phyloP scores from a whole-genome alignment of 768 basidiomycete species.

The Boletus patriciae region DNA sequence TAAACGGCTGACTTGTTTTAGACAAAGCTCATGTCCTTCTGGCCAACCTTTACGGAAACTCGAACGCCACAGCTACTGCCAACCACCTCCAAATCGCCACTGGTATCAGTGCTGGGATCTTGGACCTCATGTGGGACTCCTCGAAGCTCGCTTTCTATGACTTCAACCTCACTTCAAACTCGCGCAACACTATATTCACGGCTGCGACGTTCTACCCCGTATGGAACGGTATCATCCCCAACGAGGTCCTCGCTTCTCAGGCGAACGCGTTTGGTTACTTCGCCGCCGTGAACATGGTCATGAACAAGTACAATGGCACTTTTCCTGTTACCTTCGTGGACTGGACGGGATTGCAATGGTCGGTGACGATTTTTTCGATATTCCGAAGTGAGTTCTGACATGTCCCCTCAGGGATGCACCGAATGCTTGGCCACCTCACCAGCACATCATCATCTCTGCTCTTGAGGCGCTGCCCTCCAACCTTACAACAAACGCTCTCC shows the following conservation, averaged over 20 bases:
- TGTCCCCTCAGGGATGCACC: constrained; percentile 64
- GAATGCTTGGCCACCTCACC: constrained; percentile 88
- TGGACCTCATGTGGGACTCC: constrained; percentile 87
- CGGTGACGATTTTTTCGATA: constrained; percentile 4
- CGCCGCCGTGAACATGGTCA: constrained; percentile 69
- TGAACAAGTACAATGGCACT: constrained; percentile 87
- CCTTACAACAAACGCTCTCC: constrained; percentile 57
- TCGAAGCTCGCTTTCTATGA: constrained; percentile 88
- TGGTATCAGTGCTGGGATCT: constrained; percentile 61
- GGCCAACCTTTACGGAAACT: constrained; percentile 56
- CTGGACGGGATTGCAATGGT: constrained; percentile 80
- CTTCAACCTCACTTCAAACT: constrained; percentile 72
- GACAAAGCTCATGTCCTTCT: constrained; percentile 64
- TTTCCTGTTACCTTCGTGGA: constrained; percentile 76
- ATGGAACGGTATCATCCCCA: constrained; percentile 85
- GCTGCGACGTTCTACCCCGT: constrained; percentile 79
- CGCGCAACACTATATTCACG: constrained; percentile 66
- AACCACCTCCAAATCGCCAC: constrained; percentile 58
- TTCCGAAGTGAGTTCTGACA: not conserved
- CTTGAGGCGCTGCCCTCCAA: constrained; percentile 73
- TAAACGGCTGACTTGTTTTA: constrained; percentile 26
- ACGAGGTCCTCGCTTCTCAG: constrained; percentile 57
- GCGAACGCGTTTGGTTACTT: constrained; percentile 71
- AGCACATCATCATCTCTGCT: constrained; percentile 77
- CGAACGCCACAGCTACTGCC: constrained; percentile 43